Base-by-base conservation (phyloP, 768 basidiomycete species). In the Rhizopogon vinicolor region DNA sequence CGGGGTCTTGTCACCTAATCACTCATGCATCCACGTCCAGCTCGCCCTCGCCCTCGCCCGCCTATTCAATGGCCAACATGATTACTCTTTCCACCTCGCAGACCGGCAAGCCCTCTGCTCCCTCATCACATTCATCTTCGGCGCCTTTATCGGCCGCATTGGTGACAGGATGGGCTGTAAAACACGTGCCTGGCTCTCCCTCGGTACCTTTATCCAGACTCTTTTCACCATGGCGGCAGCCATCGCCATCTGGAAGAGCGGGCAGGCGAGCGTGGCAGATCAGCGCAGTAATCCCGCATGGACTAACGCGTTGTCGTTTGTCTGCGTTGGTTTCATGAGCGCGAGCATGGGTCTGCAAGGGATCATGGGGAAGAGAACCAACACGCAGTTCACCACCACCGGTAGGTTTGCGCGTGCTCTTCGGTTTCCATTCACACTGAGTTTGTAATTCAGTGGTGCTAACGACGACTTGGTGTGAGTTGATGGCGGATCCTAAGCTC, bases 21-120 rank as follows among this genome's bases (percentile, higher is more conserved):
- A 35, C 35, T 44, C 16, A 31, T 12, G n/a, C 44, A 58, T 52
- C 59, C 19, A 39, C 31, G 52, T n/a, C 25, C 74, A 93, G 83
- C 74, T 93, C 18, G 81, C 86, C 3, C 73, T 93, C 46, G 90
- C 91, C 5, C 67, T 93, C 56, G 89, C 87, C 0, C 82, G 91
- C 22, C 80, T 89, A 22, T 91, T 89, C 68, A 80, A 62, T 73
- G 77, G 3, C 60, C 75, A 5, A 72, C 72, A 74, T 44, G 81
- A 86, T 62, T 63, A 64, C 16, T 68, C 75, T 3, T 91, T 91
- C 74, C 89, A 88, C 69, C 78, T 78, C 57, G 78, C 87, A 4
- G 91, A 94, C 65, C 83, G 86, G 67, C 89, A 90, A 65, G 90
- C 91, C n/a, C 74, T 93, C 55, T 80, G 78, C 42, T 89, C 87